phyloP scores from a whole-genome alignment of 352 stramenopile species.

The Globisporangium rhizosaccharum region DNA sequence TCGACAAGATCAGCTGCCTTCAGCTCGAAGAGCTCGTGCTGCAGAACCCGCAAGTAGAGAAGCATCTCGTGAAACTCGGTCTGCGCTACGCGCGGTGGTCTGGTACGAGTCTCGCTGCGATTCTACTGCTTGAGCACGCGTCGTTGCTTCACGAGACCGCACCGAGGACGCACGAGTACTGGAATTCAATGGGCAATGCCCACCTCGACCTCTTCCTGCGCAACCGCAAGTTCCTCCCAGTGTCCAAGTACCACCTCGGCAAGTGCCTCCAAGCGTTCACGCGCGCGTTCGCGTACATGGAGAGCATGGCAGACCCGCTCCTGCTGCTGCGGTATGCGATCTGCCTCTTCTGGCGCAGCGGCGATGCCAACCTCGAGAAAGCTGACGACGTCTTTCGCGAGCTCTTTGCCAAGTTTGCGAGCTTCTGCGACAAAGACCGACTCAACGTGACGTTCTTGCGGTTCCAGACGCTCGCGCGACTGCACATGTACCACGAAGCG shows the following conservation, averaged over 20 bases:
- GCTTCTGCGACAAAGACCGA: constrained; percentile 58
- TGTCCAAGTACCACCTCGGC: constrained; percentile 43
- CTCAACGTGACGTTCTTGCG: constrained; percentile 51
- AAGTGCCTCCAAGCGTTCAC: constrained; percentile 52
- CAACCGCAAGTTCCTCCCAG: constrained; percentile 55
- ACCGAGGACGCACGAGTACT: constrained; percentile 52
- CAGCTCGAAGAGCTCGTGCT: constrained; percentile 65
- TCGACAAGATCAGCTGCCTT: constrained; percentile 66
- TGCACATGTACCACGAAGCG: constrained; percentile 46
- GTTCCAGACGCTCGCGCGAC: constrained; percentile 53
- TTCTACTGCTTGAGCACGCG: constrained; percentile 54
- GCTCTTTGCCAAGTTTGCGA: constrained; percentile 46
- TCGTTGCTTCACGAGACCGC: constrained; percentile 34
- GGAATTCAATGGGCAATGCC: constrained; percentile 56
- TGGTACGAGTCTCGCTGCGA: constrained; percentile 41
- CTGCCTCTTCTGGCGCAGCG: constrained; percentile 50
- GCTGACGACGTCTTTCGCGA: constrained; percentile 52
- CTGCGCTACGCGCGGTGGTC: constrained; percentile 52
- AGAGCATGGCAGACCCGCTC: constrained; percentile 53
- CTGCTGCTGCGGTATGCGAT: constrained; percentile 59
- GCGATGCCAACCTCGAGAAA: constrained; percentile 41
- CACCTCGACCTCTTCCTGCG: constrained; percentile 61
- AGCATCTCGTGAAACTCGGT: constrained; percentile 50
- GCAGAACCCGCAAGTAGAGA: constrained; percentile 28
- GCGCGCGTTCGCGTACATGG: constrained; percentile 54